A percentile compares a stretch with the other conserved stretches of the same genome.
These are phyloP conservation scores for Chaetomium tenue DNA, from an alignment of 495 filamentous ascomycete genomes.

Conservation along the genomic window DNA sequence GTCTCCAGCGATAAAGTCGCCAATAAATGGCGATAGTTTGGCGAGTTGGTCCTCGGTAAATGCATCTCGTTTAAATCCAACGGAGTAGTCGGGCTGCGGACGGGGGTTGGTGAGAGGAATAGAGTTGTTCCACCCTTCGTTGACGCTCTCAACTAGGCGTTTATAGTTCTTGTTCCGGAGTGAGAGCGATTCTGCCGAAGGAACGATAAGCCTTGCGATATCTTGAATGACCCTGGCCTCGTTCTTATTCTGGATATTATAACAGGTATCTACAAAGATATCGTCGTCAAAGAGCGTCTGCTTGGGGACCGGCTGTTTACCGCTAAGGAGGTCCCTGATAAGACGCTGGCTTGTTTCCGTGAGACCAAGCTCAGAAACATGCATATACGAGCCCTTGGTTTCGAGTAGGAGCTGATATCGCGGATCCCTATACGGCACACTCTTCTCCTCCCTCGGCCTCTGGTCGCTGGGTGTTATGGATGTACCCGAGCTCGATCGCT, in stretches of 20 bases:
- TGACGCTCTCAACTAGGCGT: no score
- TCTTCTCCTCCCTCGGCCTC: constrained; percentile 36
- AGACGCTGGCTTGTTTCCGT: constrained; percentile 28
- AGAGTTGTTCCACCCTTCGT: not conserved
- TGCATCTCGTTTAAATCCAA: not conserved
- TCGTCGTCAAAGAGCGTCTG: constrained; percentile 43
- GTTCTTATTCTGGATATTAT: constrained; percentile 39
- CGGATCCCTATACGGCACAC: constrained; percentile 22
- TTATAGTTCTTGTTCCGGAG: no score
- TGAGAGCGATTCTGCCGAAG: no score
- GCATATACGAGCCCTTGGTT: no score
- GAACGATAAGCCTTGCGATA: constrained; percentile 39
- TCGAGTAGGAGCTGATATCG: no score
- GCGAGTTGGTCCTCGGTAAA: not conserved
- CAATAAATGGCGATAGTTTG: not conserved
- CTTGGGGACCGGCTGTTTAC: constrained; percentile 32
- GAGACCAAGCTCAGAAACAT: no score
- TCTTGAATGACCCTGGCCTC: constrained; percentile 43
- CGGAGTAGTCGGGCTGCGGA: not conserved
- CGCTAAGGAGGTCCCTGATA: constrained; percentile 32
- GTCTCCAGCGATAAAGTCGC: not conserved
- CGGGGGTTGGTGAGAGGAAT: not conserved
- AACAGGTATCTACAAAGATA: constrained; percentile 37
- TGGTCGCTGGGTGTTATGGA: constrained; percentile 20
- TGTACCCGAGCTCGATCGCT: constrained; percentile 5